Evolutionary conservation across 1,284 basidiomycete genomes (phyloP).

Genomic region (Ustilago hordei): DNA sequence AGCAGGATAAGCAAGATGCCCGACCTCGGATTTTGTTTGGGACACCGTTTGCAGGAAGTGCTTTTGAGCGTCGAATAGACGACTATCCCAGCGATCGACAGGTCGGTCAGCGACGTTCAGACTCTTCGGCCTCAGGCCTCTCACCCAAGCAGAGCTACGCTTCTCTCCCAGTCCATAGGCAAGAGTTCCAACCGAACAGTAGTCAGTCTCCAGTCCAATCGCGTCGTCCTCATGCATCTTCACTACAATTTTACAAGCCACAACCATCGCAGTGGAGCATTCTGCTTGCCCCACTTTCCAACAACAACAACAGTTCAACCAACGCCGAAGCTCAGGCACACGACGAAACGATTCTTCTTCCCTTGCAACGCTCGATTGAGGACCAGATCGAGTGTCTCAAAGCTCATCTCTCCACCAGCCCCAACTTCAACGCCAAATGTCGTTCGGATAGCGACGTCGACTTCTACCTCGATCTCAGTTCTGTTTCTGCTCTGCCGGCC

Average conservation of each 20-base stretch:
- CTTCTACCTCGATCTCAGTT: conserved; percentile 28
- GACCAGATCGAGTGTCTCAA: conserved; percentile 11
- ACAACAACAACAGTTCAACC: not conserved
- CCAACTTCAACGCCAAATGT: not conserved
- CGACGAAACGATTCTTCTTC: conserved; percentile 11
- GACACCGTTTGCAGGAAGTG: conserved; percentile 21
- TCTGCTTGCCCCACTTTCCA: conserved; percentile 13
- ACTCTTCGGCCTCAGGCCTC: not conserved
- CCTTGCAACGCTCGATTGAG: conserved; percentile 12
- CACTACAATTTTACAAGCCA: no score
- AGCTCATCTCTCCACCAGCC: not conserved
- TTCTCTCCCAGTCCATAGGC: not conserved
- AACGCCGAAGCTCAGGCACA: not conserved
- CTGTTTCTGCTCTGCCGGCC: conserved; percentile 8
- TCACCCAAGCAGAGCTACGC: not conserved
- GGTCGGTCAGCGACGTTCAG: not conserved
- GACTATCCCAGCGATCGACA: not conserved
- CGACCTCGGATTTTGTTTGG: conserved; percentile 10
- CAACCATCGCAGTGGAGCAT: conserved; percentile 18
- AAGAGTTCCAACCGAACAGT: not conserved
- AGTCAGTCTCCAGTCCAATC: not conserved
- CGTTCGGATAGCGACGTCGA: not conserved
- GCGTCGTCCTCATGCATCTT: conserved; percentile 6
- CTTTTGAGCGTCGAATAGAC: not conserved
- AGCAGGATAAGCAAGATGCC: not conserved